phyloP scores from a whole-genome alignment of 768 basidiomycete species.

The Mycena crocata region DNA sequence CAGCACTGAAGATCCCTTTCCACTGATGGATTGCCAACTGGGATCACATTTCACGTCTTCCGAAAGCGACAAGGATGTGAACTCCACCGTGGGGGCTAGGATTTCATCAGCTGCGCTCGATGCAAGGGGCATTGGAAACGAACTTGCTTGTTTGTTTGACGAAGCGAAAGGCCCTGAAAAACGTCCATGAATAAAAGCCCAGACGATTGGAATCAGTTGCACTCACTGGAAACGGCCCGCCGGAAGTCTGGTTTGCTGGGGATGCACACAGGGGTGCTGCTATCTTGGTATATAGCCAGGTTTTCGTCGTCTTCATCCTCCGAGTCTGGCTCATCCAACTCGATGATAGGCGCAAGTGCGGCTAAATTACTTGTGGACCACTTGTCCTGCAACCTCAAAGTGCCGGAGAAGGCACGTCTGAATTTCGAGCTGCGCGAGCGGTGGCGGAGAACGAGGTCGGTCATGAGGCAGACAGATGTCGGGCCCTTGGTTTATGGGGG shows the following conservation, averaged over 20 bases:
- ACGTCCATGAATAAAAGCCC: neutral
- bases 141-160: neutral
- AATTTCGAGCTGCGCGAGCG: neutral
- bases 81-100: constrained; percentile 17
- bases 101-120: neutral
- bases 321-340: constrained; percentile 10
- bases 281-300: neutral
- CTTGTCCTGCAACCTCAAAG: neutral
- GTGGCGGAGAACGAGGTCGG: neutral
- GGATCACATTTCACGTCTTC: neutral
- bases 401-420: neutral
- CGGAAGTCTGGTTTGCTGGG: neutral
- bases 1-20: neutral
- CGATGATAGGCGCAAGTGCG: constrained; percentile 11
- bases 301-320: neutral
- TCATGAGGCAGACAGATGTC: neutral
- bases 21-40: neutral
- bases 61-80: constrained; percentile 2
- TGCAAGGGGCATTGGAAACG: neutral
- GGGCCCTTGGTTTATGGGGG: neutral
- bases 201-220: neutral
- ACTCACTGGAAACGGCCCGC: neutral
- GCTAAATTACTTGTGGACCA: neutral
- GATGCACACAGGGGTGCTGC: neutral
- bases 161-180: neutral